Base-by-base conservation (phyloP, 345 rosid species). In the Pelargonium nanum region DNA sequence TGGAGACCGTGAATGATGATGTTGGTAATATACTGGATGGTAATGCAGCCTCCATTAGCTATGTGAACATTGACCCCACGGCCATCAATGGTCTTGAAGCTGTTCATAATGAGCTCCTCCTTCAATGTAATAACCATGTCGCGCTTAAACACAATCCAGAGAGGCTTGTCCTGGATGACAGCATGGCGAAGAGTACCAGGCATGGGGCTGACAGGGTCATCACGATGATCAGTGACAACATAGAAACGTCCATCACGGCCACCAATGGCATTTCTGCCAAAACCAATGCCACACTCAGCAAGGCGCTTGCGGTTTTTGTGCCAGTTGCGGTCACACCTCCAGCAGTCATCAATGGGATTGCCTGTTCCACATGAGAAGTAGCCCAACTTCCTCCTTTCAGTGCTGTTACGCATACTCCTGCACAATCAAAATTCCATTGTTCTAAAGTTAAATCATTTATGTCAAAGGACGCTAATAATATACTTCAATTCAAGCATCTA, bases 1-100 rank as follows among this genome's bases (percentile, higher is more conserved):
- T 87, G 96, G n/a, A 91, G 87, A 59, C 97, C 94, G 45, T 91
- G 97, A 65, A 91, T 81, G 72, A 91, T 91, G 56, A 91, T 91
- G 63, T 91, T 91, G 19, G 91, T 88, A 22, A 91, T 64, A 68
- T 54, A 85, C 71, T 91, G 97, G 71, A 91, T 78, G 0, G 97
- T 91, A 58, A 91, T 80, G 75, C 97, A 88, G 0, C 69, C 97
- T n/a, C 97, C 96, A 57, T 86, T 88, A 28, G 97, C 96, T 22
- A 91, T 88, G 71, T 87, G 96, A n/a, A 88, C 96, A 63, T 91
- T 88, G 25, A 50, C 72, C 12, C 97, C 96, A 54, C 97, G 95
- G 13, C 81, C 97, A 65, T 90, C 97, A 22, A 90, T 90, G 56
- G 97, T 90, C 83, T 90, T 90, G 73, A 85, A 87, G 82, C 97